These are phyloP conservation scores for Chlorophyllum brunneum DNA, from an alignment of 768 basidiomycete species.

Conservation along the genomic window DNA sequence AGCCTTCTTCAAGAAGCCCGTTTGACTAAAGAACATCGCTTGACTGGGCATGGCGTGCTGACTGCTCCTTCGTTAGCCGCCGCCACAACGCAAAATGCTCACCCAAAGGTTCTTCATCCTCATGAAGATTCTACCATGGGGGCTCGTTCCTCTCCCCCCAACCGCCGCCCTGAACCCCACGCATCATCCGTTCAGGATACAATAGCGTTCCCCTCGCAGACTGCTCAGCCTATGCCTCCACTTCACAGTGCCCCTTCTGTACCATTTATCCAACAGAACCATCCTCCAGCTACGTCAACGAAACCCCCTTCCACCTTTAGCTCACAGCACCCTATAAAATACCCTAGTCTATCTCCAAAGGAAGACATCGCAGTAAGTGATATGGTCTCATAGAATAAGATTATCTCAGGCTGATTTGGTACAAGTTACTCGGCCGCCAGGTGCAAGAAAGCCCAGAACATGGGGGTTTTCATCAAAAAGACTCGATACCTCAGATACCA, in stretches of 20 bases:
- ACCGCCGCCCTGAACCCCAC: no score
- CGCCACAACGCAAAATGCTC: background rate
- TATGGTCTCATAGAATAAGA: background rate
- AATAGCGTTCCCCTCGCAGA: background rate
- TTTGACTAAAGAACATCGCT: background rate
- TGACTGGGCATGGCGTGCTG: background rate
- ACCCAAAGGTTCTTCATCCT: background rate
- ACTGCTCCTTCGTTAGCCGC: background rate
- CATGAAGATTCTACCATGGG: no score
- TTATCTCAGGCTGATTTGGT: background rate
- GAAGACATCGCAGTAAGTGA: background rate
- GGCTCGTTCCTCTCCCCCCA: no score
- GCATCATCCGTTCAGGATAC: background rate
- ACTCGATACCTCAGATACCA: background rate
- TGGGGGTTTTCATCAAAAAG: background rate
- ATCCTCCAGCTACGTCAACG: background rate
- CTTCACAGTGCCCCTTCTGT: background rate
- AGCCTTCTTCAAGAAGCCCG: background rate
- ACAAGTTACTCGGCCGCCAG: background rate
- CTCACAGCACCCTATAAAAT: background rate
- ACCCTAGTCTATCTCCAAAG: background rate
- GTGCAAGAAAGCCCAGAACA: background rate
- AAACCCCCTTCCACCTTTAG: background rate
- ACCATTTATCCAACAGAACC: background rate
- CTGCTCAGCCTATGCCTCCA: background rate